Evolutionary conservation across 2,329 filamentous ascomycete species (phyloP).

Genomic region (Cryphonectria radicalis): DNA sequence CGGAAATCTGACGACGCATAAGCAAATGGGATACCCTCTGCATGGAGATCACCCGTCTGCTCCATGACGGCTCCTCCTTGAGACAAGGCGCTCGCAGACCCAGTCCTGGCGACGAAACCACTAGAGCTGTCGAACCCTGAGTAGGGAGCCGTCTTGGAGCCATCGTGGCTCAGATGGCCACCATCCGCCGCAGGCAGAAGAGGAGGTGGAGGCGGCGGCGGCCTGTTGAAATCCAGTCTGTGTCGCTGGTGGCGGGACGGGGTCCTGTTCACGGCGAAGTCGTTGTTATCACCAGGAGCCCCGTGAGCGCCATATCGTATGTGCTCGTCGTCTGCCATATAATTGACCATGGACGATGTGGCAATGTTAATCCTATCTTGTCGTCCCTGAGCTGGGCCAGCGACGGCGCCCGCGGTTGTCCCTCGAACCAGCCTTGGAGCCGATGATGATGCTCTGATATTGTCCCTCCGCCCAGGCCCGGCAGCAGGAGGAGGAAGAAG

Average conservation of each 20-base stretch:
- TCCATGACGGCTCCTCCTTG: slow-evolving; percentile 38
- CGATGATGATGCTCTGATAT: slow-evolving; percentile 15
- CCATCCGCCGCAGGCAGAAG: slow-evolving; percentile 49
- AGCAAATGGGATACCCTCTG: slow-evolving; percentile 44
- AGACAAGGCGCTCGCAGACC: slow-evolving; percentile 30
- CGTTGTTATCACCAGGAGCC: neutral
- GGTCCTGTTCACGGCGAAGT: slow-evolving; percentile 4
- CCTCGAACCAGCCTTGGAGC: slow-evolving; percentile 4
- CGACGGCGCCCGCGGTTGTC: slow-evolving; percentile 1
- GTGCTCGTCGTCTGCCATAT: slow-evolving; percentile 20
- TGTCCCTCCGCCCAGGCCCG: slow-evolving; percentile 13
- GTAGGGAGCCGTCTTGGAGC: slow-evolving; percentile 37
- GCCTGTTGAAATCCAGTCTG: slow-evolving; percentile 46
- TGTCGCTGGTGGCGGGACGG: slow-evolving; percentile 24
- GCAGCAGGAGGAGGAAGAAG: slow-evolving; percentile 7
- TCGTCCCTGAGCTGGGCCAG: neutral
- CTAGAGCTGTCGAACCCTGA: slow-evolving; percentile 22
- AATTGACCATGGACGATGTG: slow-evolving; percentile 24
- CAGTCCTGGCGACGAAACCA: slow-evolving; percentile 29
- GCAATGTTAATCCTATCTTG: slow-evolving; percentile 13
- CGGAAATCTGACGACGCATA: slow-evolving; percentile 29
- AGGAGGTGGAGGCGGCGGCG: slow-evolving; percentile 45
- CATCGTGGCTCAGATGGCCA: slow-evolving; percentile 55
- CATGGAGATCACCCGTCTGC: slow-evolving; percentile 45
- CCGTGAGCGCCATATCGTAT: slow-evolving; percentile 15